Evolutionary conservation across 2,329 filamentous ascomycete genomes (phyloP).

Genomic region (Apiospora hydei): DNA sequence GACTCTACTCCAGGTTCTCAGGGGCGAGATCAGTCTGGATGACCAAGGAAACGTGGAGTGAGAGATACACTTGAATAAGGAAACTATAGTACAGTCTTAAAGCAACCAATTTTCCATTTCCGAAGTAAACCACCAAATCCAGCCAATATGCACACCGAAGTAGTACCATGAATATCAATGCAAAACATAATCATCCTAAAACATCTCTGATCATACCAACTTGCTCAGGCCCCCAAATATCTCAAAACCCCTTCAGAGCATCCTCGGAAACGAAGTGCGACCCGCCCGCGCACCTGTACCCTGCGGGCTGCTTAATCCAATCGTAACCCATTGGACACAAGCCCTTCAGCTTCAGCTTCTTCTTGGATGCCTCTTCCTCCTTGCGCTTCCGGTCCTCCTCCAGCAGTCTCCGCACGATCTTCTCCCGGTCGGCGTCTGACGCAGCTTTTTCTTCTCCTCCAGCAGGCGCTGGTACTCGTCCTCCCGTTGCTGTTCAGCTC

Average conservation of each 20-base stretch:
- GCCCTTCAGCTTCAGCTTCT: slow-evolving; percentile 60
- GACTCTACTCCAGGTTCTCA: too few species aligned
- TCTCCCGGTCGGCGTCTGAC: slow-evolving; percentile 42
- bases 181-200: background rate
- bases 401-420: slow-evolving; percentile 46
- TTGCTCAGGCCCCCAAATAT: too few species aligned
- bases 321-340: slow-evolving; percentile 61
- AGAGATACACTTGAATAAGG: too few species aligned
- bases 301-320: slow-evolving; percentile 67
- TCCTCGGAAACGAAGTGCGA: slow-evolving; percentile 59
- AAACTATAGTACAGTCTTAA: too few species aligned
- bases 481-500: slow-evolving; percentile 47
- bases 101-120: too few species aligned
- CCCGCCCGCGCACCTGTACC: slow-evolving; percentile 70
- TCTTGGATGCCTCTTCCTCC: slow-evolving; percentile 49
- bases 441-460: slow-evolving; percentile 35
- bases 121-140: too few species aligned
- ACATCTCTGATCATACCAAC: background rate
- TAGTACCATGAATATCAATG: too few species aligned
- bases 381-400: slow-evolving; percentile 49
- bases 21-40: too few species aligned
- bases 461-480: slow-evolving; percentile 46
- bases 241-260: background rate
- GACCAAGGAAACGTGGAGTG: too few species aligned
- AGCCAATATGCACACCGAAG: too few species aligned